Evolutionary conservation across 768 basidiomycete genomes (phyloP).

Genomic region (Exidia glandulosa): DNA sequence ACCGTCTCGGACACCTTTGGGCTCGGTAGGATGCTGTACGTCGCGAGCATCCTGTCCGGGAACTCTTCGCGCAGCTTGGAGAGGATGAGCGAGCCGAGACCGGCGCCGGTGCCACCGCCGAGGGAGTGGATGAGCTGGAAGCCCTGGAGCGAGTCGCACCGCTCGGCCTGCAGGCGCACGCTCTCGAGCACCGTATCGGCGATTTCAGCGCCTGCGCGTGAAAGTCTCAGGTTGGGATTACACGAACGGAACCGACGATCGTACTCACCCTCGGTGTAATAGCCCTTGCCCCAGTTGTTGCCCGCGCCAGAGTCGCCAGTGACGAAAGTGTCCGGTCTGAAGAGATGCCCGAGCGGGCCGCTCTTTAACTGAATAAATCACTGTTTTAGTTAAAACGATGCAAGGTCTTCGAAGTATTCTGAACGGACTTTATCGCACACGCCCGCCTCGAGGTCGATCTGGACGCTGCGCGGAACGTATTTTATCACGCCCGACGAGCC

Average conservation of each 20-base stretch:
- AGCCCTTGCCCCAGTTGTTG: constrained; percentile 6
- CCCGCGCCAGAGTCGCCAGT: not conserved
- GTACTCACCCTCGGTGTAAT: too few species aligned
- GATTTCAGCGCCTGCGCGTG: constrained; percentile 88
- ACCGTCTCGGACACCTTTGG: constrained; percentile 21
- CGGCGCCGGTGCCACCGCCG: constrained; percentile 25
- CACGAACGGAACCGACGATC: too few species aligned
- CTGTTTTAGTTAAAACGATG: constrained; percentile 2
- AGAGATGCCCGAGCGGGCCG: constrained; percentile 61
- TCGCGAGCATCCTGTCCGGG: constrained; percentile 18
- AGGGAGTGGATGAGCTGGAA: constrained; percentile 24
- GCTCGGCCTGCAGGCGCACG: constrained; percentile 19
- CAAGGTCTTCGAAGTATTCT: not conserved
- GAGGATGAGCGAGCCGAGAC: constrained; percentile 19
- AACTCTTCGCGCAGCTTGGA: constrained; percentile 16
- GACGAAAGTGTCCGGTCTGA: constrained; percentile 53
- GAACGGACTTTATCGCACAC: constrained; percentile 64
- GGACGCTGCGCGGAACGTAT: constrained; percentile 84
- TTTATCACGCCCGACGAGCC: constrained; percentile 34
- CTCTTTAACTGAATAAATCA: constrained; percentile 41
- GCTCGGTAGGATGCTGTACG: constrained; percentile 22
- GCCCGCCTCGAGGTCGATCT: constrained; percentile 81
- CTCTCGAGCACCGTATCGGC: constrained; percentile 70
- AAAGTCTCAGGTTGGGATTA: too few species aligned
- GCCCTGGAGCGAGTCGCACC: constrained; percentile 24